These are phyloP conservation scores for Blumeria graminis DNA, from an alignment of 2,329 filamentous ascomycete species.

Conservation along the genomic window DNA sequence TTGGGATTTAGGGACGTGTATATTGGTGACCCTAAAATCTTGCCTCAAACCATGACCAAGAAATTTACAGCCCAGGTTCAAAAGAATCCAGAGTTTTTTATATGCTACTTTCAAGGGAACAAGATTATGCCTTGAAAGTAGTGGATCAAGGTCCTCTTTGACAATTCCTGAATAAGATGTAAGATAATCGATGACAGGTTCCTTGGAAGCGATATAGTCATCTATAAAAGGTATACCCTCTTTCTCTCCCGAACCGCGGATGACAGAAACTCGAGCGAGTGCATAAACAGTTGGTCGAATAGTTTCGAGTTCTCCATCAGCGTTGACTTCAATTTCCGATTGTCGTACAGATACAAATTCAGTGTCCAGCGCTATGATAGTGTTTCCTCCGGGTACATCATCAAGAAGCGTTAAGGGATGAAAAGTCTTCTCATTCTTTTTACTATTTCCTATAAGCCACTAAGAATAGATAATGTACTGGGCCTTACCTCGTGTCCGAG, in stretches of 20 bases:
- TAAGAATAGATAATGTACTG: not conserved
- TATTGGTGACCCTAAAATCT: slow-evolving; percentile 96
- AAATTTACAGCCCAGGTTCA: slow-evolving; percentile 86
- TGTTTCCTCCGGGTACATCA: slow-evolving; percentile 47
- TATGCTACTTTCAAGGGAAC: slow-evolving; percentile 78
- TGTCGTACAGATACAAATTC: slow-evolving; percentile 88
- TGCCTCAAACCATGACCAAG: slow-evolving; percentile 82
- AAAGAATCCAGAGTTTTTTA: slow-evolving; percentile 91
- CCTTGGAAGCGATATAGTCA: slow-evolving; percentile 81
- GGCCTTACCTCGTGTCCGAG: slow-evolving; percentile 32
- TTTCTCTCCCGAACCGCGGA: slow-evolving; percentile 53
- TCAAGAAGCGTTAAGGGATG: slow-evolving; percentile 27
- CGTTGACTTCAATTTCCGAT: slow-evolving; percentile 88
- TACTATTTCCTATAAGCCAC: not conserved
- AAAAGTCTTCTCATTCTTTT: slow-evolving; percentile 26
- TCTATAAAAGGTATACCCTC: slow-evolving; percentile 84
- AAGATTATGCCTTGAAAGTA: slow-evolving; percentile 56
- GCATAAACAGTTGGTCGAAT: slow-evolving; percentile 79
- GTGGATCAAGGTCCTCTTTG: slow-evolving; percentile 58
- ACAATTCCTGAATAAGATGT: slow-evolving; percentile 87
- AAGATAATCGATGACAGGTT: slow-evolving; percentile 83
- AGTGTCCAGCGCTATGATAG: slow-evolving; percentile 73
- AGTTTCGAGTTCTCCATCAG: slow-evolving; percentile 75
- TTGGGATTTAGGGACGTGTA: slow-evolving; percentile 73
- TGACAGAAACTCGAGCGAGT: slow-evolving; percentile 75